phyloP scores from a whole-genome alignment of 192 early-diverging fungal species.

The Oehlia diaphana region DNA sequence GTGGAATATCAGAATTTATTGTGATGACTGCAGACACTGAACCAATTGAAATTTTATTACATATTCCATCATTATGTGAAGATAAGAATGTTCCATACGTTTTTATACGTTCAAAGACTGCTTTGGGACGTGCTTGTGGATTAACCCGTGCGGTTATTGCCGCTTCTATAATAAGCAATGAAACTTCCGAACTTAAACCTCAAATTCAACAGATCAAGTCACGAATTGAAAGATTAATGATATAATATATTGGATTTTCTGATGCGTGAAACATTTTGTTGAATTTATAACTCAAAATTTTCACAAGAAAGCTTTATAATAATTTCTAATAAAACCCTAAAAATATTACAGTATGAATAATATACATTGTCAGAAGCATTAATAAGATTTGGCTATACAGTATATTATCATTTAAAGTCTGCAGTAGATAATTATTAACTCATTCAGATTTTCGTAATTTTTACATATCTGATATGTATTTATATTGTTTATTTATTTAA shows the following conservation, averaged over 20 bases:
- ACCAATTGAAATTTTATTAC: slow-evolving; percentile 96
- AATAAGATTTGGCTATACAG: no score
- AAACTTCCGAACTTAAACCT: slow-evolving; percentile 90
- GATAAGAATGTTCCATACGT: slow-evolving; percentile 99
- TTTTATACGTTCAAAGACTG: slow-evolving; percentile 95
- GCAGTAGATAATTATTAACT: no score
- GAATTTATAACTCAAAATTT: no score
- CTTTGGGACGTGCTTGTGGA: slow-evolving; percentile 96
- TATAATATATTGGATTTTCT: slow-evolving; percentile 41
- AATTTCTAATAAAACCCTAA: no score
- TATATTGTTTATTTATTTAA: no score
- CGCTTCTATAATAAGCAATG: slow-evolving; percentile 94
- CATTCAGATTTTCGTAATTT: no score
- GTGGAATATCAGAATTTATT: slow-evolving; percentile 98
- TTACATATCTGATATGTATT: no score
- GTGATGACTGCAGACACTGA: slow-evolving; percentile 98
- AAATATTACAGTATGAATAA: no score
- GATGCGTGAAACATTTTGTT: no score
- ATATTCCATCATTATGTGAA: slow-evolving; percentile 96
- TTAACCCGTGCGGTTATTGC: slow-evolving; percentile 94
- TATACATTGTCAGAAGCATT: no score
- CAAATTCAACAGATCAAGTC: slow-evolving; percentile 90
- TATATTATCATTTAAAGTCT: no score
- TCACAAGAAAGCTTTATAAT: no score
- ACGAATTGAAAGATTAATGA: slow-evolving; percentile 92